These are phyloP conservation scores for Neotropicomus parvogracilis DNA, from an alignment of 1,284 basidiomycete genomes.

Conservation along the genomic window DNA sequence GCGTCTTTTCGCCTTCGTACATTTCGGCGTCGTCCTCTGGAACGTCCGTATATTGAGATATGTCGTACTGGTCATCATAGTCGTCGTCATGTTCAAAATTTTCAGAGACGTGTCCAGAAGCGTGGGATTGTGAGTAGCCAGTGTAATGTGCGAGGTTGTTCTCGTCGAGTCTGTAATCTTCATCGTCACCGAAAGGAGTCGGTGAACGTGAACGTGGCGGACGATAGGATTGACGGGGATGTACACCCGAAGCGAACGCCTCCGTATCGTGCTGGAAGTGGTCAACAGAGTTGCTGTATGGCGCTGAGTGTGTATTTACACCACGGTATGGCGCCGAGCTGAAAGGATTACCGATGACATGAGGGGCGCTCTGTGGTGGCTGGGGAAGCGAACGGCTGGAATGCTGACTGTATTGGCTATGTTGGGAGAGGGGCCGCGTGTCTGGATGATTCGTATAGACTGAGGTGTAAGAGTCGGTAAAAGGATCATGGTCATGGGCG, in stretches of 20 bases:
- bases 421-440: slow-evolving; percentile 26
- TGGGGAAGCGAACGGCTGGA: slow-evolving; percentile 26
- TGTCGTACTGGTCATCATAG: slow-evolving; percentile 28
- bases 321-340: slow-evolving; percentile 11
- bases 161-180: slow-evolving; percentile 58
- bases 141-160: slow-evolving; percentile 54
- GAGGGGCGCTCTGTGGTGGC: slow-evolving; percentile 15
- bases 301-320: slow-evolving; percentile 24
- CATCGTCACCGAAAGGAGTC: slow-evolving; percentile 66
- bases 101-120: slow-evolving; percentile 32
- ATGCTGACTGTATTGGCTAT: slow-evolving; percentile 24
- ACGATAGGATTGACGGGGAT: slow-evolving; percentile 45
- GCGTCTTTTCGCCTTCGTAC: slow-evolving; percentile 37
- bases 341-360: slow-evolving; percentile 28
- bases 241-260: slow-evolving; percentile 60
- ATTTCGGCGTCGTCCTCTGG: slow-evolving; percentile 24
- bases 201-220: slow-evolving; percentile 66
- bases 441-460: slow-evolving; percentile 26
- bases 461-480: slow-evolving; percentile 24
- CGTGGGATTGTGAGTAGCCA: slow-evolving; percentile 34
- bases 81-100: slow-evolving; percentile 22
- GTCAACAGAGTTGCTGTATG: slow-evolving; percentile 30
- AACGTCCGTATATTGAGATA: slow-evolving; percentile 34
- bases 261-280: slow-evolving; percentile 58
- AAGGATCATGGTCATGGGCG: slow-evolving; percentile 29